Conservation (phyloP, 148 eudicot species). For the Hydrangea macrophylla region DNA sequence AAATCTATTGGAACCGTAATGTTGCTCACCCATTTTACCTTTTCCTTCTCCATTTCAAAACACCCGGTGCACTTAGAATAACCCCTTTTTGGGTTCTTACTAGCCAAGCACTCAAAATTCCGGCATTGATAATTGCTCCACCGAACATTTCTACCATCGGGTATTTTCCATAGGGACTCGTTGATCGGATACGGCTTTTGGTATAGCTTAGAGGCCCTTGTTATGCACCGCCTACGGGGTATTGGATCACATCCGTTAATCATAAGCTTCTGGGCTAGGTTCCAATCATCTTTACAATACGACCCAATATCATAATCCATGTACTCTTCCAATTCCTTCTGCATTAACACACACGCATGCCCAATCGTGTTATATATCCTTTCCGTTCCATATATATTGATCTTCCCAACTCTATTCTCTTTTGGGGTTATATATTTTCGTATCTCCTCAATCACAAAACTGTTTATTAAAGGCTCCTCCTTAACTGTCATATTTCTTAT, state of each 20-base stretch:
- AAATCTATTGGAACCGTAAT: constrained; percentile 51
- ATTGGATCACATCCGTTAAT: constrained; percentile 89
- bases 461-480: constrained; percentile 85
- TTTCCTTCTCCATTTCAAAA: constrained; percentile 93
- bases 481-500: constrained; percentile 32
- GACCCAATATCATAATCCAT: constrained; percentile 96
- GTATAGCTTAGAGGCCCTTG: constrained; percentile 81
- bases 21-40: constrained; percentile 67
- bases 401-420: constrained; percentile 62
- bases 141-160: constrained; percentile 77
- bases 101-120: constrained; percentile 70
- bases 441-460: constrained; percentile 83
- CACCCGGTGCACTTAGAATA: constrained; percentile 71
- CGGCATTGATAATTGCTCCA: constrained; percentile 83
- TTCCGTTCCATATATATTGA: constrained; percentile 61
- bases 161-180: constrained; percentile 84
- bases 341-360: constrained; percentile 80
- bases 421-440: constrained; percentile 91
- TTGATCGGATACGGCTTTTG: constrained; percentile 76
- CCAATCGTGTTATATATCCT: constrained; percentile 82
- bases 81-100: constrained; percentile 75
- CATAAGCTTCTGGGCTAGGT: constrained; percentile 85
- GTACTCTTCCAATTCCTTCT: constrained; percentile 73
- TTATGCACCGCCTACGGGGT: constrained; percentile 87
- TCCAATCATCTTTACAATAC: constrained; percentile 95